Percentiles rank a stretch among this genome's conserved stretches.
Conservation (phyloP, 1,284 basidiomycete genomes). For the Papiliotrema laurentii region DNA sequence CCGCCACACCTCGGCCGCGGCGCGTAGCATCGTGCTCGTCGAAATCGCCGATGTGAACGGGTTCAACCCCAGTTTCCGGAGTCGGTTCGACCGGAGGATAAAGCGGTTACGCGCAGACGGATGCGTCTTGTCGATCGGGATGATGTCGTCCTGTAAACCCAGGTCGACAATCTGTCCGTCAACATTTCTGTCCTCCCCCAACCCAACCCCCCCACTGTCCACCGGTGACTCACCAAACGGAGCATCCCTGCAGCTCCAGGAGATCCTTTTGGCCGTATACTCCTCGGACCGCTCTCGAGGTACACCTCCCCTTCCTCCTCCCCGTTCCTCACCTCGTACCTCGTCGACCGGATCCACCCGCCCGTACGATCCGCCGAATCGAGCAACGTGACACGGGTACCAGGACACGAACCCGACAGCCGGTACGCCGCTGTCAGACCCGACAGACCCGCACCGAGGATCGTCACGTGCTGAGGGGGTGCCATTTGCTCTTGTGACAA, state of each 20-base stretch:
- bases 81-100: conserved; percentile 19
- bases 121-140: conserved; percentile 34
- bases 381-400: conserved; percentile 58
- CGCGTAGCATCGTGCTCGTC: not conserved
- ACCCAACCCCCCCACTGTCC: not conserved
- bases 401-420: conserved; percentile 16
- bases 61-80: conserved; percentile 4
- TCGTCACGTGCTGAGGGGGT: conserved; percentile 29
- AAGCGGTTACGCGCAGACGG: conserved; percentile 44
- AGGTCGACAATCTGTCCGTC: conserved; percentile 19
- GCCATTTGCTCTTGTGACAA: too few relatives aligned
- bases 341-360: conserved; percentile 76
- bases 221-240: conserved; percentile 62
- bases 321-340: conserved; percentile 41
- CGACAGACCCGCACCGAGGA: conserved; percentile 44
- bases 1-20: conserved; percentile 55
- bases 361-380: conserved; percentile 66
- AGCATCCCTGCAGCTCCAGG: conserved; percentile 56
- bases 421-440: conserved; percentile 44
- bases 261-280: conserved; percentile 67
- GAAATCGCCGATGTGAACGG: not conserved
- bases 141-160: conserved; percentile 20
- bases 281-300: conserved; percentile 78
- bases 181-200: not conserved
- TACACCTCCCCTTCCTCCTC: conserved; percentile 54